These are phyloP conservation scores for Apiotrichum sp. DNA, from an alignment of 1,284 basidiomycete species.

Conservation along the genomic window DNA sequence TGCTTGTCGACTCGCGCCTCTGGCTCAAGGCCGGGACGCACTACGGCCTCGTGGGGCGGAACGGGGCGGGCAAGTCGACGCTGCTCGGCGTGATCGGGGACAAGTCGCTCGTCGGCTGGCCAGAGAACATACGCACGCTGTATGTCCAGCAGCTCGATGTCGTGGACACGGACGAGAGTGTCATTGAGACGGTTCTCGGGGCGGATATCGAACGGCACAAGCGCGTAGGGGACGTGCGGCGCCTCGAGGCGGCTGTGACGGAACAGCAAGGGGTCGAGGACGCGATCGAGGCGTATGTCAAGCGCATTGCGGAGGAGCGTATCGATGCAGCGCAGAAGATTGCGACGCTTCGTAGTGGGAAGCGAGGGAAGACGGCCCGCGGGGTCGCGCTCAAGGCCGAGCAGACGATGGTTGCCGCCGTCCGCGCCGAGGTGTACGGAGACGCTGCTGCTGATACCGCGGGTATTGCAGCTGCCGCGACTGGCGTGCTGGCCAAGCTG, in stretches of 20 bases:
- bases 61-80: slow-evolving; percentile 58
- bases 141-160: slow-evolving; percentile 86
- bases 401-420: slow-evolving; percentile 9
- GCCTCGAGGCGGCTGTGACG: slow-evolving; percentile 3
- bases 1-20: slow-evolving; percentile 54
- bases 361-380: slow-evolving; percentile 19
- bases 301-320: slow-evolving; percentile 8
- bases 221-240: slow-evolving; percentile 4
- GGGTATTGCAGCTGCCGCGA: neutral
- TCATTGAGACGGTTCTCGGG: neutral
- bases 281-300: slow-evolving; percentile 4
- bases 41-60: slow-evolving; percentile 55
- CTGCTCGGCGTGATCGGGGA: slow-evolving; percentile 60
- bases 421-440: slow-evolving; percentile 9
- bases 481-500: slow-evolving; percentile 63
- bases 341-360: slow-evolving; percentile 13
- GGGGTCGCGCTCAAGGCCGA: slow-evolving; percentile 15
- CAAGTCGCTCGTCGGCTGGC: slow-evolving; percentile 65
- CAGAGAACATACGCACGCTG: slow-evolving; percentile 74
- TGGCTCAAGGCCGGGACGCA: slow-evolving; percentile 53
- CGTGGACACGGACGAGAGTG: slow-evolving; percentile 59
- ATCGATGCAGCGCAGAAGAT: slow-evolving; percentile 13
- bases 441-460: neutral
- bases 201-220: slow-evolving; percentile 10
- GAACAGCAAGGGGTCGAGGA: neutral